Conservation (phyloP, 1,284 basidiomycete genomes). For the Cerioporus squamosus region DNA sequence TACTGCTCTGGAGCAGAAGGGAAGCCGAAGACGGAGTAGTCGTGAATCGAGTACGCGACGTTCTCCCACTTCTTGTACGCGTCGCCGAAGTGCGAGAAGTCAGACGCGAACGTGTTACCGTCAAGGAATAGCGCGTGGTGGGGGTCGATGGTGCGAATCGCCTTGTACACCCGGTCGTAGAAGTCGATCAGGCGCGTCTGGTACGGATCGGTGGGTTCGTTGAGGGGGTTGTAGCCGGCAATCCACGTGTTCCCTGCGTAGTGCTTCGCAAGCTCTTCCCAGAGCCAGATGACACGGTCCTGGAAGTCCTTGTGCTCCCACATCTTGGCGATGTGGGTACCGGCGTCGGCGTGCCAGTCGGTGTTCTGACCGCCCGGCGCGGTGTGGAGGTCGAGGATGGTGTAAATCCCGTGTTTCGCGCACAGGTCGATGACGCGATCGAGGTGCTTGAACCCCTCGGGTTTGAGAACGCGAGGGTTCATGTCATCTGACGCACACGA, state of each 20-base stretch:
- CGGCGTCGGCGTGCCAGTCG: conserved; percentile 61
- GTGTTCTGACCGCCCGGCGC: conserved; percentile 66
- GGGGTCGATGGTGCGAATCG: conserved; percentile 66
- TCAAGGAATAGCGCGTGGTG: conserved; percentile 72
- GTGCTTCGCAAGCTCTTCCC: conserved; percentile 68
- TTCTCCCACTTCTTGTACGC: conserved; percentile 54
- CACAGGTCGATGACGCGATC: conserved; percentile 65
- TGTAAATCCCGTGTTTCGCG: conserved; percentile 60
- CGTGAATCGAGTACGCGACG: conserved; percentile 80
- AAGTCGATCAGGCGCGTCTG: conserved; percentile 57
- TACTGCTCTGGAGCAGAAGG: conserved; percentile 59
- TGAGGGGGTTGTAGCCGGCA: conserved; percentile 75
- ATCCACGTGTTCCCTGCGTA: conserved; percentile 69
- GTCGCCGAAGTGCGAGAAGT: conserved; percentile 70
- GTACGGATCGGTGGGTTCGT: conserved; percentile 71
- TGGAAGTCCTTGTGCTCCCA: conserved; percentile 82
- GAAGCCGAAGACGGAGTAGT: conserved; percentile 75
- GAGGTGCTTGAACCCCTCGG: conserved; percentile 67
- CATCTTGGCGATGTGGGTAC: conserved; percentile 61
- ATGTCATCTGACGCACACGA: conserved; percentile 51
- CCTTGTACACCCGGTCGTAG: conserved; percentile 65
- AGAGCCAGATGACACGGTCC: conserved; percentile 71
- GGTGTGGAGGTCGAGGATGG: conserved; percentile 67
- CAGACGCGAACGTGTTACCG: conserved; percentile 79
- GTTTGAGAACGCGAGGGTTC: conserved; percentile 65